A percentile compares a stretch with the other conserved stretches of the same genome.
These are phyloP conservation scores for Suhomyces maxii DNA, from an alignment of 1,139 yeast genomes.

Conservation along the genomic window DNA sequence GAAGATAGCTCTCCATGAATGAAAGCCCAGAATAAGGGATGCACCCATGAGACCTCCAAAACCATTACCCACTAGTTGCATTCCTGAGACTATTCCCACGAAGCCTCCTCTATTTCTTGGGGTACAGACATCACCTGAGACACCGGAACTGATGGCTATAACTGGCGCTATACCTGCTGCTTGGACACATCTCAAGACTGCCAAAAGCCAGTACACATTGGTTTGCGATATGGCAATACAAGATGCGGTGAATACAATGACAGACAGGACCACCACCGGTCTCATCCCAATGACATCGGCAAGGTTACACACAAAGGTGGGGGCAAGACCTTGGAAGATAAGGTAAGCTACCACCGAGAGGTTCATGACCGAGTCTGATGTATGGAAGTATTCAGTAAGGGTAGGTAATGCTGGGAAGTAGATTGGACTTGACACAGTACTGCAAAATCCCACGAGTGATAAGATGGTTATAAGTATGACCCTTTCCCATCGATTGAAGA, in stretches of 20 bases:
- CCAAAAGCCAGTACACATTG: constrained; percentile 39
- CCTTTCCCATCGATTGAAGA: constrained; percentile 15
- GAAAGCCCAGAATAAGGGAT: constrained; percentile 28
- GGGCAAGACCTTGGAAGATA: constrained; percentile 44
- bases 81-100: constrained; percentile 39
- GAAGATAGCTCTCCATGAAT: constrained; percentile 41
- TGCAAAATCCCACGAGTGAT: constrained; percentile 40
- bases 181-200: constrained; percentile 38
- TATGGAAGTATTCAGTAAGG: constrained; percentile 27
- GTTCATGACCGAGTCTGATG: constrained; percentile 27
- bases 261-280: constrained; percentile 58
- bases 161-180: constrained; percentile 46
- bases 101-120: constrained; percentile 39
- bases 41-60: constrained; percentile 45
- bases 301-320: constrained; percentile 62
- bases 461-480: constrained; percentile 25
- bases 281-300: constrained; percentile 72
- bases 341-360: constrained; percentile 41
- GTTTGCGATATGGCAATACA: constrained; percentile 62
- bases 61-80: constrained; percentile 40
- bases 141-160: constrained; percentile 40
- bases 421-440: constrained; percentile 40
- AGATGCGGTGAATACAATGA: constrained; percentile 53
- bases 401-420: constrained; percentile 45
- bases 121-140: constrained; percentile 43